phyloP scores from a whole-genome alignment of 1,284 basidiomycete genomes.

The Albatrellus sp. region DNA sequence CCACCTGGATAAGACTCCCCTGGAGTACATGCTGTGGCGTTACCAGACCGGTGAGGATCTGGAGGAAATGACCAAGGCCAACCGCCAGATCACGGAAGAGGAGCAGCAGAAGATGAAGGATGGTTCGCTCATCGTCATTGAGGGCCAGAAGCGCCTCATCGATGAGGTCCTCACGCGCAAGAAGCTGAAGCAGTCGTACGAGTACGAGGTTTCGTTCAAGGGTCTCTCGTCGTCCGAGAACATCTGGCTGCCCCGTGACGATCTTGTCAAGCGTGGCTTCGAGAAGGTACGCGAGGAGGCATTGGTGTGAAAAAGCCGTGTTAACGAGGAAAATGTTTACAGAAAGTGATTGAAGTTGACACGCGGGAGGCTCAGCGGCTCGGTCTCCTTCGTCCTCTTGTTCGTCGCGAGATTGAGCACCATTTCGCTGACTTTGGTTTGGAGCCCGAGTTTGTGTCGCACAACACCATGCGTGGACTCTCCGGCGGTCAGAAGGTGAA shows the following conservation, averaged over 20 bases:
- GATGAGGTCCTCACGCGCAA: constrained; percentile 88
- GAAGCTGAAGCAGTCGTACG: constrained; percentile 99
- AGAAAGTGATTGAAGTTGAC: constrained; percentile 93
- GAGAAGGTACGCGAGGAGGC: constrained; percentile 54
- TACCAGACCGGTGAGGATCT: constrained; percentile 99
- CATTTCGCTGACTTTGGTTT: constrained; percentile 96
- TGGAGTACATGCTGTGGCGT: constrained; percentile 98
- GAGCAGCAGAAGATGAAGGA: constrained; percentile 97
- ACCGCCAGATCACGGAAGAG: constrained; percentile 77
- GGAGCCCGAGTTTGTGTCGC: constrained; percentile 92
- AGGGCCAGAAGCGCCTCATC: constrained; percentile 90
- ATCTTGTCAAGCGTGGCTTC: constrained; percentile 93
- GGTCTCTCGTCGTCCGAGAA: constrained; percentile 87
- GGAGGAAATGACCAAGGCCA: constrained; percentile 91
- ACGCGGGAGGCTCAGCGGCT: constrained; percentile 95
- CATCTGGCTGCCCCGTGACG: constrained; percentile 93
- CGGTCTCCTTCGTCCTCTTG: constrained; percentile 90
- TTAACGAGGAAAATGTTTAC: neutral
- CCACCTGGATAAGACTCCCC: constrained; percentile 95
- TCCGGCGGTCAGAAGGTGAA: constrained; percentile 99
- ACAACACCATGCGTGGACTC: constrained; percentile 95
- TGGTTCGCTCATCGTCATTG: constrained; percentile 74
- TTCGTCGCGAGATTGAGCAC: constrained; percentile 96
- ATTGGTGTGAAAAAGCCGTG: too few relatives aligned
- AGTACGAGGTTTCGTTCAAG: constrained; percentile 96